Evolutionary conservation across 129 eudicot genomes (phyloP).

Genomic region (Artemisia tridentata): DNA sequence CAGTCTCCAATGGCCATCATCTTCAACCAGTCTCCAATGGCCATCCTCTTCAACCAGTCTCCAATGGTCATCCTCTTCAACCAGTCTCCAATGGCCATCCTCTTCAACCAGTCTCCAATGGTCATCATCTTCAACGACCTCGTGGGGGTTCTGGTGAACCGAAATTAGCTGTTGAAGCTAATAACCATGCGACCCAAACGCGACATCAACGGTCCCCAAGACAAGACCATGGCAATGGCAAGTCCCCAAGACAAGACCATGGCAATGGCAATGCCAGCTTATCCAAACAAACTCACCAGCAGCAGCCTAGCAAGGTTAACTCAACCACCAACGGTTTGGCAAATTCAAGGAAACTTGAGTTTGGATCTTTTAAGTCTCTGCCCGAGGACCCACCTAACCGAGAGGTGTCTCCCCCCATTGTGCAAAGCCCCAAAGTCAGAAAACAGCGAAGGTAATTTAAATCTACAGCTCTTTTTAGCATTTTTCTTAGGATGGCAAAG

Average conservation of each 20-base stretch:
- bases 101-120: neutral
- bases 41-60: neutral
- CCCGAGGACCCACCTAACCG: constrained; percentile 27
- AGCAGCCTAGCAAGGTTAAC: constrained; percentile 19
- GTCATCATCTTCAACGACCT: constrained; percentile 1
- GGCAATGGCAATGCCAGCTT: constrained; percentile 29
- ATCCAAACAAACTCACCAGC: constrained; percentile 19
- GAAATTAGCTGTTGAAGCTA: constrained; percentile 25
- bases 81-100: too few species aligned
- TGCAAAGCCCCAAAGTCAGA: constrained; percentile 20
- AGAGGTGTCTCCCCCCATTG: constrained; percentile 11
- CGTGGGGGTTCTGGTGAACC: constrained; percentile 27
- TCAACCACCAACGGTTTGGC: constrained; percentile 19
- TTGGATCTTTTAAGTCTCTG: constrained; percentile 54
- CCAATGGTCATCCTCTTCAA: constrained; percentile 17
- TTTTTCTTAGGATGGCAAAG: constrained; percentile 6
- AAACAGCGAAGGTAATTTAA: constrained; percentile 42
- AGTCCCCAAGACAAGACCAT: constrained; percentile 32
- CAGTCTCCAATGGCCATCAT: constrained; percentile 19
- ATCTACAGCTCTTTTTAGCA: neutral
- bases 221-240: constrained; percentile 33
- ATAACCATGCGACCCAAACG: constrained; percentile 17
- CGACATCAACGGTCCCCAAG: constrained; percentile 29
- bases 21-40: constrained; percentile 16
- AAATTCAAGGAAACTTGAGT: constrained; percentile 41